These are phyloP conservation scores for Nidula microcarpa DNA, from an alignment of 768 basidiomycete genomes.

Conservation along the genomic window DNA sequence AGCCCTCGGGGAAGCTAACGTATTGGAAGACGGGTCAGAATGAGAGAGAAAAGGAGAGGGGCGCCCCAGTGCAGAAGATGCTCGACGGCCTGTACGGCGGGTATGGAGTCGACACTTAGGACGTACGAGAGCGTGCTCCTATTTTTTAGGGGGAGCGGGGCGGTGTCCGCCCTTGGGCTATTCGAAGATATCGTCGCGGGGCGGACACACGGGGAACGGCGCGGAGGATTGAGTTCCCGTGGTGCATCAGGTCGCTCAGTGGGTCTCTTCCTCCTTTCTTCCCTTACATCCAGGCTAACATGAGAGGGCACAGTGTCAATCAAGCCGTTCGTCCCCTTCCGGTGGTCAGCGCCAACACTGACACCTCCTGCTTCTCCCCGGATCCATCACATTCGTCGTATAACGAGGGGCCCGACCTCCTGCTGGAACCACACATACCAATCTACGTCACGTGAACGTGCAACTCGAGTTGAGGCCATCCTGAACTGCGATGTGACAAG, in stretches of 20 bases:
- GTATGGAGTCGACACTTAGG: slow-evolving; percentile 63
- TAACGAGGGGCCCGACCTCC: slow-evolving; percentile 11
- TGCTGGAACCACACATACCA: slow-evolving; percentile 64
- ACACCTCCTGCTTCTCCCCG: slow-evolving; percentile 27
- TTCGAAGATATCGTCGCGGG: slow-evolving; percentile 75
- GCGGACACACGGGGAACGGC: slow-evolving; percentile 46
- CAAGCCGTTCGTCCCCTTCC: slow-evolving; percentile 36
- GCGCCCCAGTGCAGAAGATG: slow-evolving; percentile 61
- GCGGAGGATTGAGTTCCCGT: slow-evolving; percentile 69
- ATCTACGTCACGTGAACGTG: slow-evolving; percentile 79
- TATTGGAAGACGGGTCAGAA: slow-evolving; percentile 1
- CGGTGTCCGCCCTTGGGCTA: slow-evolving; percentile 77
- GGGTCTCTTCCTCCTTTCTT: slow-evolving; percentile 16
- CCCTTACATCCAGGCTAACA: background rate
- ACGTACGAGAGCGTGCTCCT: slow-evolving; percentile 70
- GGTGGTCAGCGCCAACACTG: slow-evolving; percentile 33
- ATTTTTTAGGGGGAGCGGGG: slow-evolving; percentile 81
- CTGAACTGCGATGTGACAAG: slow-evolving; percentile 59
- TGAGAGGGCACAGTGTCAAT: slow-evolving; percentile 25
- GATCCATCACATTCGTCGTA: no score
- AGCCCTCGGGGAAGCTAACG: background rate
- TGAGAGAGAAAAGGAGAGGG: background rate
- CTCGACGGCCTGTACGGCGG: slow-evolving; percentile 90
- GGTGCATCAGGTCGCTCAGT: slow-evolving; percentile 79
- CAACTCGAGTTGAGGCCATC: slow-evolving; percentile 59